Conservation (phyloP, 2,329 filamentous ascomycete genomes). For the Pyrenophora teres region DNA sequence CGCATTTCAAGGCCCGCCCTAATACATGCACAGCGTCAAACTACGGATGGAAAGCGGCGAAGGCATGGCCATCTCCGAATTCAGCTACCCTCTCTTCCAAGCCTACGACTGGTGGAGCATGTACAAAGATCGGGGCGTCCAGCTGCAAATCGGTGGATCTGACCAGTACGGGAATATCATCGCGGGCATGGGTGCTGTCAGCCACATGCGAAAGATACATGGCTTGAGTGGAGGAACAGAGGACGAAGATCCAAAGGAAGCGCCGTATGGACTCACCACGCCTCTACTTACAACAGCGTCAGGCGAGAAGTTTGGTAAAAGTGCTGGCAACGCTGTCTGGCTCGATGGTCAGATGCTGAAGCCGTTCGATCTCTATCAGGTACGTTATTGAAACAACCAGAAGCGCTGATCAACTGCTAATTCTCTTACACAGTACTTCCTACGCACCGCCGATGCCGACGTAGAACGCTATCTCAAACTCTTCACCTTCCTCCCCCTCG, state of each 20-base stretch:
- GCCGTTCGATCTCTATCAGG: constrained; percentile 81
- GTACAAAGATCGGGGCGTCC: constrained; percentile 69
- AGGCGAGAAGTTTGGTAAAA: constrained; percentile 94
- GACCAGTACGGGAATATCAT: constrained; percentile 98
- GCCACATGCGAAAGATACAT: constrained; percentile 64
- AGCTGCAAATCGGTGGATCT: constrained; percentile 90
- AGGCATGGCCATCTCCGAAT: constrained; percentile 93
- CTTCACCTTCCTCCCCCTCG: constrained; percentile 83
- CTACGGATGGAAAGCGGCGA: constrained; percentile 81
- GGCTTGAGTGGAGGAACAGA: constrained; percentile 13
- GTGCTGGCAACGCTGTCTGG: constrained; percentile 92
- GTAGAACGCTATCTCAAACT: constrained; percentile 82
- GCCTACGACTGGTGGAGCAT: constrained; percentile 97
- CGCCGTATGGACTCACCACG: constrained; percentile 84
- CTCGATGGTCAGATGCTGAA: constrained; percentile 80
- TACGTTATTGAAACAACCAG: constrained; percentile 36
- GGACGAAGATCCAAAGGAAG: constrained; percentile 44
- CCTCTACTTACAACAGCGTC: constrained; percentile 84
- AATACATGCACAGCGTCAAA: constrained; percentile 64
- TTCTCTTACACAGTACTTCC: constrained; percentile 68
- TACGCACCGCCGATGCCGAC: constrained; percentile 79
- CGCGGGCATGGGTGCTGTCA: constrained; percentile 83
- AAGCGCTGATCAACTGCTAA: not conserved
- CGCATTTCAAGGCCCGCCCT: not conserved
- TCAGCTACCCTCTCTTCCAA: constrained; percentile 90